Evolutionary conservation across 257 asterid species (phyloP), one percentile per base, ranked within the genome.

Genomic region (Penstemon newberryi): DNA sequence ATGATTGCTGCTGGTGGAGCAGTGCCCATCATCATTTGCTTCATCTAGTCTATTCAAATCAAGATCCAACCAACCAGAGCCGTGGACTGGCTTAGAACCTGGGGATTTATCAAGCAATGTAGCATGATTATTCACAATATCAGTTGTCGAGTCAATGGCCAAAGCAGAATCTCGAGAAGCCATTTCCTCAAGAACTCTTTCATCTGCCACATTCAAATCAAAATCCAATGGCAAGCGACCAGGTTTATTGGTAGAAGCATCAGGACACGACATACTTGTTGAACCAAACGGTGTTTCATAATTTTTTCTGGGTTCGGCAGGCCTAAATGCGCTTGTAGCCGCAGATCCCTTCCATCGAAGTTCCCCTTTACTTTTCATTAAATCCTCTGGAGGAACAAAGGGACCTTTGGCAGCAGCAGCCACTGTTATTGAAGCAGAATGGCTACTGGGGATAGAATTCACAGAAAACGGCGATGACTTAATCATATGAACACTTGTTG

Each of bases 311-410:
- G 89, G 86, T 68, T 83, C 88, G 37, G 88, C 86, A 11, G 84
- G 88, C 13, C 84, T 86, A 70, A 83, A 83, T 56, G 85, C 88
- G 62, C 86, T 80, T n/a, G 89, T 83, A 41, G 89, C 75, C 54
- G 89, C 89, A 60, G 89, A 81, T 38, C 89, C 89, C 67, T 78
- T 83, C 89, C 89, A 83, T 50, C 86, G 77, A 49, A 78, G 77
- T 65, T 78, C 84, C 39, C 80, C 73, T 63, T 71, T 83, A 72
- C 77, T 77, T 73, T 80, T 81, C 74, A 81, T 67, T 49, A 83
- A 73, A 70, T 83, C 86, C 13, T 76, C 84, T 7, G 80, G 79
- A 36, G 84, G 84, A 71, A 73, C 77, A 78, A 80, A 83, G 19
- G 82, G 74, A 13, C 86, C 80, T 69, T 73, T 80, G 51, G 84